These are phyloP conservation scores for Aspergillus spinulosporus DNA, from an alignment of 2,329 filamentous ascomycete species.

Conservation along the genomic window DNA sequence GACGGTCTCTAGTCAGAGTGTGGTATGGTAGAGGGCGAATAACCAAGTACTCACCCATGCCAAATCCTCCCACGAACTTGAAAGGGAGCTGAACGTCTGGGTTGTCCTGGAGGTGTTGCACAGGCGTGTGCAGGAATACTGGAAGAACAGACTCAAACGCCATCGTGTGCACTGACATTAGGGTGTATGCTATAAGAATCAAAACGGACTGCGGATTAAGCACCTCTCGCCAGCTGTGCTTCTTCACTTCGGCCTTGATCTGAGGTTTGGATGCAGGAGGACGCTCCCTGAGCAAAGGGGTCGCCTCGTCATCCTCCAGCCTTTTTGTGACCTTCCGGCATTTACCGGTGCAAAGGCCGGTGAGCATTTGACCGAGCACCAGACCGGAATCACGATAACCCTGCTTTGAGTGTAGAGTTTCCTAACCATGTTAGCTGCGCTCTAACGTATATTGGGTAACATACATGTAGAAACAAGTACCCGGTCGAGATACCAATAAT, in stretches of 20 bases:
- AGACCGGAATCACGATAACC: constrained; percentile 73
- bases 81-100: constrained; percentile 67
- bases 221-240: constrained; percentile 60
- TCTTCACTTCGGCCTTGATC: constrained; percentile 21
- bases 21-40: not conserved
- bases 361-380: constrained; percentile 67
- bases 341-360: constrained; percentile 38
- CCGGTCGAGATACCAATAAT: constrained; percentile 72
- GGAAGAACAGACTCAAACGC: constrained; percentile 86
- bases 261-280: constrained; percentile 13
- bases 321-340: constrained; percentile 20
- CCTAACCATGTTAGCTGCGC: constrained; percentile 52
- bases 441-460: constrained; percentile 31
- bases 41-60: constrained; percentile 48
- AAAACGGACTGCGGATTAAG: constrained; percentile 73
- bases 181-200: constrained; percentile 74
- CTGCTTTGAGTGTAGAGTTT: constrained; percentile 75
- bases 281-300: constrained; percentile 33
- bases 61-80: constrained; percentile 81
- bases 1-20: constrained; percentile 30
- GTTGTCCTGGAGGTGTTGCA: constrained; percentile 54
- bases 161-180: constrained; percentile 78
- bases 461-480: constrained; percentile 71
- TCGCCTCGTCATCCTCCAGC: constrained; percentile 28
- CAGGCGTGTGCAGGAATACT: constrained; percentile 80